These are phyloP conservation scores for Boletellus ananiceps DNA, from an alignment of 768 basidiomycete species.

Conservation along the genomic window DNA sequence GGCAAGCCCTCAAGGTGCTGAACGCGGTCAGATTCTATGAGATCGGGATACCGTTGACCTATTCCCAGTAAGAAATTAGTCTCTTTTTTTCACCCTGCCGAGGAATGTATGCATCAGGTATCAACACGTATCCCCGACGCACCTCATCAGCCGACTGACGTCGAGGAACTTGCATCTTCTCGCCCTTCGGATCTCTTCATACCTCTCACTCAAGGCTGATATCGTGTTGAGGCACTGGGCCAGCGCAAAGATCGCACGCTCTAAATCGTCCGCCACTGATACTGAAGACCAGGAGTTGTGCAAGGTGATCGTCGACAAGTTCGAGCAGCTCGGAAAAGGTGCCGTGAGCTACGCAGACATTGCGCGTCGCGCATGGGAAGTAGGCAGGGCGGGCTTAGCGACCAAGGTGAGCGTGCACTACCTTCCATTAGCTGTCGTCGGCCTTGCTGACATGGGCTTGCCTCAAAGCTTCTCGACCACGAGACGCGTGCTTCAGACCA, in stretches of 20 bases:
- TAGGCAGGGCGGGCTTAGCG: slow-evolving; percentile 73
- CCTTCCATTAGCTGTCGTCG: neutral
- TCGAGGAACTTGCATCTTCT: slow-evolving; percentile 87
- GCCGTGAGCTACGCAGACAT: slow-evolving; percentile 93
- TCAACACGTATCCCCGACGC: slow-evolving; percentile 71
- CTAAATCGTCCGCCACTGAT: slow-evolving; percentile 57
- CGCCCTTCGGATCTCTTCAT: slow-evolving; percentile 84
- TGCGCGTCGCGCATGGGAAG: slow-evolving; percentile 89
- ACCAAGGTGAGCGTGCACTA: slow-evolving; percentile 56
- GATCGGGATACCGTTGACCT: slow-evolving; percentile 90
- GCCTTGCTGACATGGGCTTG: neutral
- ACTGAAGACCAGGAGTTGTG: slow-evolving; percentile 77
- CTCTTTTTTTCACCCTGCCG: neutral
- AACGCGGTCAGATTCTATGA: slow-evolving; percentile 91
- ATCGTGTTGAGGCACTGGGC: slow-evolving; percentile 95
- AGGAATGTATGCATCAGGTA: slow-evolving; percentile 49
- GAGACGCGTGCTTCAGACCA: slow-evolving; percentile 87
- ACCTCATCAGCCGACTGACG: slow-evolving; percentile 78
- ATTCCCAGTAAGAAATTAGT: slow-evolving; percentile 64
- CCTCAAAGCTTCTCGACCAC: slow-evolving; percentile 75
- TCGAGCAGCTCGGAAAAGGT: slow-evolving; percentile 70
- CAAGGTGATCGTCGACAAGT: slow-evolving; percentile 82
- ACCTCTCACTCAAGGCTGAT: slow-evolving; percentile 78
- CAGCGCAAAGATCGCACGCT: slow-evolving; percentile 78
- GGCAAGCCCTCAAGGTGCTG: slow-evolving; percentile 86